A percentile compares a stretch with the other conserved stretches of the same genome.
Conservation (phyloP, 2,329 filamentous ascomycete genomes). For the Rhinocladiella similis region DNA sequence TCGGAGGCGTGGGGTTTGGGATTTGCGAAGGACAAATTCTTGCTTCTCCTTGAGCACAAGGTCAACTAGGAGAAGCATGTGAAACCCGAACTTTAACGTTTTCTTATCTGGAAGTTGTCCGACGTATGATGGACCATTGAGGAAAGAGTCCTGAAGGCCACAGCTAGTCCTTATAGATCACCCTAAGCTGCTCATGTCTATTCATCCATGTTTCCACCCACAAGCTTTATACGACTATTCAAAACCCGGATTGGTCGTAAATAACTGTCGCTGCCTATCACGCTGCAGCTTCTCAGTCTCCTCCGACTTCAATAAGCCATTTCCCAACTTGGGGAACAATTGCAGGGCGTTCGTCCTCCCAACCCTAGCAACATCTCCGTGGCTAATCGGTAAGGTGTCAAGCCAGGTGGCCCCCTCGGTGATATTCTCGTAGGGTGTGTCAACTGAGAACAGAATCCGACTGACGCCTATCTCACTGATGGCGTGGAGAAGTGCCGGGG, state of each 20-base stretch:
- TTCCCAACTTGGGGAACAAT: constrained; percentile 5
- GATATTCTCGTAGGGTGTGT: constrained; percentile 30
- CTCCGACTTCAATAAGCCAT: no score
- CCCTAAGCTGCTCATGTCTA: no score
- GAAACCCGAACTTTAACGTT: no score
- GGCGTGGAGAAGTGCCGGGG: constrained; percentile 39
- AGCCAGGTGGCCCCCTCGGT: constrained; percentile 24
- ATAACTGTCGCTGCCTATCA: no score
- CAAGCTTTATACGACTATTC: constrained; percentile 17
- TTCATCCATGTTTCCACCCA: not conserved
- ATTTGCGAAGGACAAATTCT: constrained; percentile 67
- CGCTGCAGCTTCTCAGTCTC: no score
- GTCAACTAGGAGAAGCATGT: no score
- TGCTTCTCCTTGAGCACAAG: constrained; percentile 34
- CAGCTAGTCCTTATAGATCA: no score
- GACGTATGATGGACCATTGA: no score
- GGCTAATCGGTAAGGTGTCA: constrained; percentile 11
- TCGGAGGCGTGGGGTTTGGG: constrained; percentile 70
- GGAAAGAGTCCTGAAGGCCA: no score
- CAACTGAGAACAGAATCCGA: constrained; percentile 41
- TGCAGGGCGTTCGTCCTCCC: constrained; percentile 8
- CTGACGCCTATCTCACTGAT: constrained; percentile 40
- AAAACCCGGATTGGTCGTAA: not conserved
- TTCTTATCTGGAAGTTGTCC: no score
- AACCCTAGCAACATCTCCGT: constrained; percentile 3